phyloP scores from a whole-genome alignment of 805 yeast species.

The Schwanniomyces vanrijiae region DNA sequence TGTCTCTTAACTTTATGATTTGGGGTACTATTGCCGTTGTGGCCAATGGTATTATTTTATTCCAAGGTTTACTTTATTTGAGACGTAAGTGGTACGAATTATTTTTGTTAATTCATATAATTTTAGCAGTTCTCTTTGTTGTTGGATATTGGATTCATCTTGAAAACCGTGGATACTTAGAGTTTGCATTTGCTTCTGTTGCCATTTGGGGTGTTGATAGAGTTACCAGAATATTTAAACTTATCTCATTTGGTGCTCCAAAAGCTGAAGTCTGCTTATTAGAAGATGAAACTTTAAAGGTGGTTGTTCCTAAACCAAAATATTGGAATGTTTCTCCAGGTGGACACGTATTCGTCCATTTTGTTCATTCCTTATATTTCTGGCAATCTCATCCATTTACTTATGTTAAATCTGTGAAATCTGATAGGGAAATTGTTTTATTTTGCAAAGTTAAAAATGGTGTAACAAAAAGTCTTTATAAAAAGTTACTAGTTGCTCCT shows the following conservation, averaged over 20 bases:
- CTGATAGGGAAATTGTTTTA: slow-evolving; percentile 21
- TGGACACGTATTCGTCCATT: slow-evolving; percentile 41
- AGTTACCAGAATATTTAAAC: slow-evolving; percentile 24
- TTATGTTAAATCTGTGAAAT: slow-evolving; percentile 24
- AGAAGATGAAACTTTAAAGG: slow-evolving; percentile 38
- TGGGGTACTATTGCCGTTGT: slow-evolving; percentile 42
- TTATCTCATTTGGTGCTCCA: slow-evolving; percentile 35
- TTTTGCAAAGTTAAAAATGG: slow-evolving; percentile 40
- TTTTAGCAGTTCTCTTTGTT: slow-evolving; percentile 38
- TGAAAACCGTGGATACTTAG: slow-evolving; percentile 29
- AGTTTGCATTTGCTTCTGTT: slow-evolving; percentile 28
- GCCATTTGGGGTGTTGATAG: slow-evolving; percentile 42
- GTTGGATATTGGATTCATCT: slow-evolving; percentile 49
- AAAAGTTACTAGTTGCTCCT: slow-evolving; percentile 24
- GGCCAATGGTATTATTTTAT: slow-evolving; percentile 27
- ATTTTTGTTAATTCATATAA: slow-evolving; percentile 33
- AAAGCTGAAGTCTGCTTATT: slow-evolving; percentile 27
- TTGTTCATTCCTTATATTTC: slow-evolving; percentile 31
- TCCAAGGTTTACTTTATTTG: slow-evolving; percentile 32
- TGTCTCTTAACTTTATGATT: slow-evolving; percentile 20
- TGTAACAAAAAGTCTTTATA: slow-evolving; percentile 31
- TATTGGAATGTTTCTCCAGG: slow-evolving; percentile 40
- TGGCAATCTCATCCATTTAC: slow-evolving; percentile 48
- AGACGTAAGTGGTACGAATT: slow-evolving; percentile 39
- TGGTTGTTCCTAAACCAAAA: slow-evolving; percentile 33